A percentile compares a stretch with the other conserved stretches of the same genome.
These are phyloP conservation scores for Neofusicoccum umdonicola DNA, from an alignment of 2,329 filamentous ascomycete species.

Conservation along the genomic window DNA sequence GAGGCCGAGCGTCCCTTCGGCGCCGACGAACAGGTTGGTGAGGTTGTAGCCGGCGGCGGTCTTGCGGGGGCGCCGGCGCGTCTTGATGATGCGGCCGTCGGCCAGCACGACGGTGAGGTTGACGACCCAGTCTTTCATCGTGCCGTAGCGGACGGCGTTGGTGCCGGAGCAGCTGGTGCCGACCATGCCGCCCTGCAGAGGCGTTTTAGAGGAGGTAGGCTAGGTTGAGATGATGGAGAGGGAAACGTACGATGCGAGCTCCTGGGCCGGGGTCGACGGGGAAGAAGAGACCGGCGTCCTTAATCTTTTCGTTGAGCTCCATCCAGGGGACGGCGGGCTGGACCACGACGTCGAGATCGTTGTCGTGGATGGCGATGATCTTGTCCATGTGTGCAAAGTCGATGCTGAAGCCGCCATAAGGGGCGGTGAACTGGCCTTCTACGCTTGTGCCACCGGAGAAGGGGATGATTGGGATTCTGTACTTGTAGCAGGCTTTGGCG, in stretches of 20 bases:
- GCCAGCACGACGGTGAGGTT: slow-evolving; percentile 78
- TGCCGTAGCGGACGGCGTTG: slow-evolving; percentile 77
- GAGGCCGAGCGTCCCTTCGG: slow-evolving; percentile 76
- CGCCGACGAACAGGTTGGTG: slow-evolving; percentile 75
- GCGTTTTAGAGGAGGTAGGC: slow-evolving; percentile 86
- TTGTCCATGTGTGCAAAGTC: slow-evolving; percentile 87
- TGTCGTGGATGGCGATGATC: slow-evolving; percentile 74
- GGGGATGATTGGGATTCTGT: slow-evolving; percentile 76
- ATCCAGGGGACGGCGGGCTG: slow-evolving; percentile 94
- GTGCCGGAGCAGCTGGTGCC: slow-evolving; percentile 73
- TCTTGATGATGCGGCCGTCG: slow-evolving; percentile 77
- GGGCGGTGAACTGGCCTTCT: slow-evolving; percentile 87
- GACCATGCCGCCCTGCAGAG: slow-evolving; percentile 72
- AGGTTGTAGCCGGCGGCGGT: slow-evolving; percentile 82
- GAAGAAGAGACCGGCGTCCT: slow-evolving; percentile 78
- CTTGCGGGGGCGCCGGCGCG: slow-evolving; percentile 68
- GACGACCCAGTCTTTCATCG: slow-evolving; percentile 86
- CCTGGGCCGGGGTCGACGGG: slow-evolving; percentile 79
- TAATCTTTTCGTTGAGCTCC: slow-evolving; percentile 73
- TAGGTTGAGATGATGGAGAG: slow-evolving; percentile 53
- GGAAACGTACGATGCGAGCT: slow-evolving; percentile 40
- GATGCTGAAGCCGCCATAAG: slow-evolving; percentile 81
- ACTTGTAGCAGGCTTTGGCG: slow-evolving; percentile 70
- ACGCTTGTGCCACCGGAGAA: slow-evolving; percentile 84
- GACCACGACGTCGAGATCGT: slow-evolving; percentile 89